Evolutionary conservation across 176 grass and related monocot genomes (phyloP), one percentile per base, ranked within the genome.

Genomic region (Canna indica): DNA sequence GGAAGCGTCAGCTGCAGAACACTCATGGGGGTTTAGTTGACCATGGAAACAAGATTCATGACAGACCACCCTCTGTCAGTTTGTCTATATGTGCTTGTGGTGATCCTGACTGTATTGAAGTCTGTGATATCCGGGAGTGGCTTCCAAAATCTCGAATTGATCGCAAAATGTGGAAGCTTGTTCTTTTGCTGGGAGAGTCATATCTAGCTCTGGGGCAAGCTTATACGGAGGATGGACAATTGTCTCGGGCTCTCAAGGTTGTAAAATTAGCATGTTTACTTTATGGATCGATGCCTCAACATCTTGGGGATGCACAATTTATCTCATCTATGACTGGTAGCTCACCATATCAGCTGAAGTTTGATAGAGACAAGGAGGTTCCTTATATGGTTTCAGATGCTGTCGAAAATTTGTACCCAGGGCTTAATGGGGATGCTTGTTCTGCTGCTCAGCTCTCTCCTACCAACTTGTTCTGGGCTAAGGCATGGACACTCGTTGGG

Each of bases 141-240:
- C 75, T 99, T 75, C 89, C 94, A 76, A 99, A 90, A 83, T 87
- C 76, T 4, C 90, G 87, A 90, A 91, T 99, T 84, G 94, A 99
- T 64, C 71, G 80, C 72, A 99, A 90, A 81, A 83, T 99, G 75
- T 99, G 94, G 94, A 99, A 99, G 72, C 81, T 99, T 81, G 90
- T 82, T 87, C 87, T 99, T 66, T 85, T 99, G 81, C 89, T 99
- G 33, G 94, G 94, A 15, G 94, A 99, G 79, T 99, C 94, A 67
- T 99, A 93, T 87, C 84, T 99, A 70, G 84, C 86, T 67, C 85
- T 99, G 22, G 94, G 89, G 35, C 86, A 90, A 67, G 84, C 86
- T 41, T 99, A 93, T 73, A 90, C 84, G 74, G 91, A 99, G 83
- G 87, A 88, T 68, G 78, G 78, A 7, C 86, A 90, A 76, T 80